Conservation (phyloP, 2,329 filamentous ascomycete species). For the Fusarium lyarnte region DNA sequence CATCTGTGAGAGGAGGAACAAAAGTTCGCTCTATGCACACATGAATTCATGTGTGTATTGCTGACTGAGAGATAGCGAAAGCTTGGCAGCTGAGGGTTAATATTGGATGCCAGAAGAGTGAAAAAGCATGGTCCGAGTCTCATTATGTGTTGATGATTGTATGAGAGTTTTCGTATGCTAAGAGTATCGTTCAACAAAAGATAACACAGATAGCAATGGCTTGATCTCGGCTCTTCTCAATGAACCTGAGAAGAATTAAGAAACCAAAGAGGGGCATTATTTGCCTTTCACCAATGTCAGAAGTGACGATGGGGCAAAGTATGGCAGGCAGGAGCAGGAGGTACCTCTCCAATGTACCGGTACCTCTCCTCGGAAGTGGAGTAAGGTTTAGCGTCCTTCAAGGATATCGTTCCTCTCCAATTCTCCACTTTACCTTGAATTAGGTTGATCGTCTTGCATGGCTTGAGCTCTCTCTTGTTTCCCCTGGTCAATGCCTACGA, state of each 20-base stretch:
- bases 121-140: not conserved
- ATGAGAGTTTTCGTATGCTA: not conserved
- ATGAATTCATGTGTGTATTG: not conserved
- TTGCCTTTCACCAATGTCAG: not conserved
- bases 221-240: not conserved
- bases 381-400: slow-evolving; percentile 14
- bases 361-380: slow-evolving; percentile 23
- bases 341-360: slow-evolving; percentile 32
- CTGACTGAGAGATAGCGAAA: slow-evolving; percentile 5
- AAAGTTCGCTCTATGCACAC: slow-evolving; percentile 12
- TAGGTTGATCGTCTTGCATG: slow-evolving; percentile 35
- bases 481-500: not conserved
- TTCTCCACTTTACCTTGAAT: slow-evolving; percentile 31
- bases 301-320: not conserved
- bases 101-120: not conserved
- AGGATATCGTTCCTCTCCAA: slow-evolving; percentile 22
- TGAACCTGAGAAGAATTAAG: not conserved
- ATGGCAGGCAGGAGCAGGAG: not conserved
- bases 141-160: not conserved
- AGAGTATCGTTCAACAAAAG: not conserved
- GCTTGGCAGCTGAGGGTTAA: not conserved
- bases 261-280: not conserved
- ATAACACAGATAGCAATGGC: not conserved
- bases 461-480: slow-evolving; percentile 13
- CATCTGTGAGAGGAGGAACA: slow-evolving; percentile 15